Evolutionary conservation across 2,329 filamentous ascomycete genomes (phyloP), one percentile per base, ranked within the genome.

Genomic region (Aureobasidium sp.): DNA sequence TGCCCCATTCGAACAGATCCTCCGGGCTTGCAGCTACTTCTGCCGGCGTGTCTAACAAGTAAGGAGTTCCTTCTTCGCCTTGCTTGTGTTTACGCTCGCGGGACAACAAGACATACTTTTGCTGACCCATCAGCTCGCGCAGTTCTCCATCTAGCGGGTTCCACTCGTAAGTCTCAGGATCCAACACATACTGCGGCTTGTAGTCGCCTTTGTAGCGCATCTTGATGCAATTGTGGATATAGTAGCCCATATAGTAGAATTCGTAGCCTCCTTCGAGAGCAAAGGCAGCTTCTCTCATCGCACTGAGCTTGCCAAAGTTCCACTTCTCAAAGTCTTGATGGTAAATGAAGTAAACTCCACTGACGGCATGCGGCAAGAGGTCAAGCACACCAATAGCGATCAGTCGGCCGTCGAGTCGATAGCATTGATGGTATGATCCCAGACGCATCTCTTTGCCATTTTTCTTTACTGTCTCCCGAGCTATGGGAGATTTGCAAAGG

Each of bases 161-260:
- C 72, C 72, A 74, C 8, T 69, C 63, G 8, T 68, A 51, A 30
- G 63, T 69, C 45, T 71, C 82, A 0, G 88, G 87, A 65, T 92
- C 87, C 11, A 93, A 79, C 11, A 94, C 81, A 68, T 86, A 83
- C 69, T 91, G 88, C 1, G 89, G 89, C 11, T 80, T 78, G 71
- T 89, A 94, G 69, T 91, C 87, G 62, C 86, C 87, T 77, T 94
- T 94, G 77, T 94, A 94, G 67, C 81, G 80, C 90, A 94, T 93
- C 77, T 94, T 94, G 59, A 82, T 79, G 68, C 89, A 93, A 60
- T 77, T 85, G 71, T 92, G 89, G 63, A 94, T 93, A 68, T 93
- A 94, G 73, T 85, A 93, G 6, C 90, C 85, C 85, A 87, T 87
- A 74, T 93, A 94, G 82, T 90, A 94, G 79, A 84, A 91, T 47